Evolutionary conservation across 129 eudicot genomes (phyloP), one percentile per base, ranked within the genome.

Genomic region (Escallonia rubra): DNA sequence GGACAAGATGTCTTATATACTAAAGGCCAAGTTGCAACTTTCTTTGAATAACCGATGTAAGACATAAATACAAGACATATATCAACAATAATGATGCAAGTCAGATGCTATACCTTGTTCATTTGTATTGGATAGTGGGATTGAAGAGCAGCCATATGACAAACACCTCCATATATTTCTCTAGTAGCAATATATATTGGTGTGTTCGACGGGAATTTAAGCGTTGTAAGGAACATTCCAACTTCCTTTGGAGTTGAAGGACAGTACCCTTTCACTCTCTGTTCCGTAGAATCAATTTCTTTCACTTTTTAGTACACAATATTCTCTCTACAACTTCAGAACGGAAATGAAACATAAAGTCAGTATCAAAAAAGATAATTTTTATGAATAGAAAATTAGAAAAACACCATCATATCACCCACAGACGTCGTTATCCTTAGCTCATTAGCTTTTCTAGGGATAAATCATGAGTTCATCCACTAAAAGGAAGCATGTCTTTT

Each of bases 401-500:
- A 7, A 50, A 52, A 4, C n/a, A 57, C 14, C 14, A 65, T 12
- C 14, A 41, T 55, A 44, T 51, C 55, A 38, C 15, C 10, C 50
- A 4, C 43, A 4, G 42, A 93, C 97, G 97, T 79, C 43, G 89
- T 93, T 64, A 70, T 64, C 23, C 79, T 80, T 51, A 94, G 83
- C 68, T 94, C 99, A 49, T 87, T 85, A 45, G 97, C 92, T 85
- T 94, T 71, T 82, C 88, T 7, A 82, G 85, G 40, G 99, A 76
- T 78, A 94, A 81, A 80, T 78, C 90, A 62, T 94, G 96, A 9
- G 97, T 83, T 83, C 99, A 94, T 75, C 99, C 99, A 79, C 97
- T 94, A 71, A 89, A 94, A 61, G 99, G 93, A 83, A 94, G 99
- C 97, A 94, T 94, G n/a, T n/a, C n/a, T n/a, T n/a, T n/a, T n/a